phyloP scores from a whole-genome alignment of 345 rosid species.

The Schrenkiella parvula region DNA sequence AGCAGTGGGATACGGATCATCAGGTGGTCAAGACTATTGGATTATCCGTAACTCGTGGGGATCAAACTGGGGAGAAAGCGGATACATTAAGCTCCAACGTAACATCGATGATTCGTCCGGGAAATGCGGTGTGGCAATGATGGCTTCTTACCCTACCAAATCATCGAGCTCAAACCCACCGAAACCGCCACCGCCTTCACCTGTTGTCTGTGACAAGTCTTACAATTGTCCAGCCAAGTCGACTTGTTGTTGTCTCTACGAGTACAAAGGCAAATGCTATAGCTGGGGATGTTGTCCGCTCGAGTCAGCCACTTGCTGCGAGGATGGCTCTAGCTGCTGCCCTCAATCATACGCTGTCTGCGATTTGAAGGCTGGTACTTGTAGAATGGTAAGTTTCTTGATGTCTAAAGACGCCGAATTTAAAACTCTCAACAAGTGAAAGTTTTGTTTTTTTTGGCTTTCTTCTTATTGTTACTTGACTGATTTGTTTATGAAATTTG shows the following conservation, averaged over 20 bases:
- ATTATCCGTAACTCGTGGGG: conserved; percentile 40
- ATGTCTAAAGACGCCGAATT: neutral
- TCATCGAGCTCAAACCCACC: conserved; percentile 62
- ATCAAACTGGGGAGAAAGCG: conserved; percentile 34
- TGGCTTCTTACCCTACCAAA: conserved; percentile 35
- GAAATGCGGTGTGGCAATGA: conserved; percentile 33
- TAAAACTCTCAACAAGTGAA: neutral
- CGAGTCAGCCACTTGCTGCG: conserved; percentile 85
- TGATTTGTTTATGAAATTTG: neutral
- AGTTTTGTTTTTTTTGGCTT: neutral
- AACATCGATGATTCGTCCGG: conserved; percentile 19
- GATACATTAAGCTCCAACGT: conserved; percentile 31
- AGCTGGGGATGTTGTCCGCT: conserved; percentile 91
- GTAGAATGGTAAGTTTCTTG: conserved; percentile 56
- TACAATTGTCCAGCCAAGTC: conserved; percentile 53
- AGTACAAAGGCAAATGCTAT: conserved; percentile 52
- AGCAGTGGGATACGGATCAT: conserved; percentile 31
- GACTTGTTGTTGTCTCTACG: conserved; percentile 74
- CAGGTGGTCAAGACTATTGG: conserved; percentile 29
- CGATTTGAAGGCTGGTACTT: conserved; percentile 56
- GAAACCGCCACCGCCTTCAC: conserved; percentile 63
- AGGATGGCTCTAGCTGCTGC: conserved; percentile 74
- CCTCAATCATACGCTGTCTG: conserved; percentile 73
- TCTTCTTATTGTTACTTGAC: neutral
- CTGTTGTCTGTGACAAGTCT: conserved; percentile 56